Evolutionary conservation across 257 asterid species (phyloP), one percentile per base, ranked within the genome.

Genomic region (Solanum okadae): DNA sequence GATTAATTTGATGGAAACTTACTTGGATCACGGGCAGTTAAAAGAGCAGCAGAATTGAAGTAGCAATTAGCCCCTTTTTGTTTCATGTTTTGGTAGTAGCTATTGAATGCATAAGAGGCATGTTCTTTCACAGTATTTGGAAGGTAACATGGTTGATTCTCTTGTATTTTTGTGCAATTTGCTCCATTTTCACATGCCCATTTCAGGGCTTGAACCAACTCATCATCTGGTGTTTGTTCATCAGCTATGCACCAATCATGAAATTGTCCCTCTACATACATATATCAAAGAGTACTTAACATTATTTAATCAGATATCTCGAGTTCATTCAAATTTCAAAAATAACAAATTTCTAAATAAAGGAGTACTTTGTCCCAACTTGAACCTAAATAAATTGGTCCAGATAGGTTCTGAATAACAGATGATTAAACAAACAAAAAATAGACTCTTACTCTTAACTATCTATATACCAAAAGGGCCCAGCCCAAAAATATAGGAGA

Each of bases 131-230:
- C 70, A 0, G 96, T 94, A 90, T 95, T 93, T 2, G 99, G 96
- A 1, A 88, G 59, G 83, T 87, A 93, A 86, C 99, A 96, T 8
- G 93, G 61, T 82, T 89, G 88, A 4, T 88, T 88, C 65, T 87
- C 86, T 65, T 90, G 90, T 63, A 96, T 92, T 76, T 90, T 86
- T 9, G 91, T 75, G 90, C 99, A 97, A 79, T 95, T 92, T 34
- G 95, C 98, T 1, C 99, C 99, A 77, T 95, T 95, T 31, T 81
- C 81, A 38, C 99, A 97, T 4, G 98, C 99, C 99, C 99, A 96
- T 33, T 87, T 90, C 90, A 91, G 83, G 4, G 99, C 98, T 6
- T 52, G 87, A 91, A 84, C 70, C 90, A 96, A 84, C 88, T 89
- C 93, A 1, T 87, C 95, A 20, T 93, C 99, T 11, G 94, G 92